Conservation (phyloP, 805 yeast species). For the Spathaspora sp. region DNA sequence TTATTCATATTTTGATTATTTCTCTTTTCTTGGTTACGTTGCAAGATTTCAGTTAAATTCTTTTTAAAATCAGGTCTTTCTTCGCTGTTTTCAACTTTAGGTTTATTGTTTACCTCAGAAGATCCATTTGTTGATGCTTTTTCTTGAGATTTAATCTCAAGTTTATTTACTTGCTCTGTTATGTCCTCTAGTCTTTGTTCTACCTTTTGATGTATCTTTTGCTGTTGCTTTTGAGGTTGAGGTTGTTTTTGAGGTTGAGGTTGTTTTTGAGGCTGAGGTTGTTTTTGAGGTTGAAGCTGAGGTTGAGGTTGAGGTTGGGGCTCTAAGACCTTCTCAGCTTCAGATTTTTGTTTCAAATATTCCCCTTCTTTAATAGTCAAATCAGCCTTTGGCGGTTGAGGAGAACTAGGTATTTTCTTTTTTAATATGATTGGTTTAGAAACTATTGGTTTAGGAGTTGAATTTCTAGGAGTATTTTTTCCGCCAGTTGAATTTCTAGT, state of each 20-base stretch:
- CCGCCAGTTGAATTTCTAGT: constrained; percentile 5
- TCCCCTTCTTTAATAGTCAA: constrained; percentile 11
- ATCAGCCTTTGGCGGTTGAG: constrained; percentile 8
- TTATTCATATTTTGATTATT: not conserved
- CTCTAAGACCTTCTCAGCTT: not conserved
- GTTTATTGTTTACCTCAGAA: not conserved
- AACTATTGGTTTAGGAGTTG: constrained; percentile 20
- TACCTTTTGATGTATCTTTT: not conserved
- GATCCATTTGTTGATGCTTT: not conserved
- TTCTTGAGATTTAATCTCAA: not conserved
- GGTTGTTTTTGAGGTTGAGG: no score
- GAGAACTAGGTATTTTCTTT: constrained; percentile 22
- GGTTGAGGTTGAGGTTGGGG: not conserved
- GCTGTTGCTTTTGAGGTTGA: not conserved
- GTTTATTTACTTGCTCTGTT: not conserved
- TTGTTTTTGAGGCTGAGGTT: no score
- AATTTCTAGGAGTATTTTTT: constrained; percentile 12
- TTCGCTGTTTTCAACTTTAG: constrained; percentile 1
- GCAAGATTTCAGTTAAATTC: constrained; percentile 25
- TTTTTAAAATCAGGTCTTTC: constrained; percentile 30
- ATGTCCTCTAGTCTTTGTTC: not conserved
- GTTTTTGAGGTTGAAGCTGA: no score
- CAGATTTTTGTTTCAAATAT: not conserved
- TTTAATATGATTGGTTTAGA: constrained; percentile 37
- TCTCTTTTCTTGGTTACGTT: constrained; percentile 14